These are phyloP conservation scores for Zalaria obscura DNA, from an alignment of 2,329 filamentous ascomycete genomes.

Conservation along the genomic window DNA sequence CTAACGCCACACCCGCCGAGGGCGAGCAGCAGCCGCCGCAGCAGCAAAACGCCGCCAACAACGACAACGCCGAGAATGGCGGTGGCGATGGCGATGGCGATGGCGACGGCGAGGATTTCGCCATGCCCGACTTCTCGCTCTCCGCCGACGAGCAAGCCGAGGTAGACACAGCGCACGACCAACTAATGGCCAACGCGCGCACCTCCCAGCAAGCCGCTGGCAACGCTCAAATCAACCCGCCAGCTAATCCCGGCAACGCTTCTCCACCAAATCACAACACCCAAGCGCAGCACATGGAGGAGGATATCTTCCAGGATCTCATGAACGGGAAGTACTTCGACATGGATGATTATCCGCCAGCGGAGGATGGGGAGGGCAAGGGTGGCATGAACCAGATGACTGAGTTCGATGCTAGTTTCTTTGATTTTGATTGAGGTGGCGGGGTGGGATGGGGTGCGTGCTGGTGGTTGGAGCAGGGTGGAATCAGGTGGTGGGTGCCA, in stretches of 20 bases:
- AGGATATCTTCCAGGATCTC: conserved; percentile 19
- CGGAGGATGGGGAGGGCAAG: conserved; percentile 14
- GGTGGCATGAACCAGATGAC: conserved; percentile 5
- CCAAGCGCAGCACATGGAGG: not conserved
- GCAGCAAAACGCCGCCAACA: not conserved
- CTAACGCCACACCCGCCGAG: conserved; percentile 13
- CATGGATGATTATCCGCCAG: conserved; percentile 9
- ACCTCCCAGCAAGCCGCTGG: no score
- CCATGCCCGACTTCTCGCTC: not conserved
- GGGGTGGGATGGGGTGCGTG: no score
- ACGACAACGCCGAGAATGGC: conserved; percentile 6
- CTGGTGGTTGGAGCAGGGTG: no score
- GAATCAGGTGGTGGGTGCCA: no score
- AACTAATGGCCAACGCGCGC: no score
- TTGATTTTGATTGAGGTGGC: conserved; percentile 13
- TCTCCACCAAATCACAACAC: no score
- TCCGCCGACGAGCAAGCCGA: conserved; percentile 9
- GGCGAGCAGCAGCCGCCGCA: conserved; percentile 1
- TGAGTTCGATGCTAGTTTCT: conserved; percentile 14
- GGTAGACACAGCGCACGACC: conserved; percentile 2
- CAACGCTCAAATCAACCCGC: no score
- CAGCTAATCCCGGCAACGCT: no score
- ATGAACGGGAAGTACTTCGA: conserved; percentile 20
- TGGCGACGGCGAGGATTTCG: not conserved
- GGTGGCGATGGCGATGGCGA: conserved; percentile 6